Evolutionary conservation across 2,329 filamentous ascomycete genomes (phyloP), one percentile per base, ranked within the genome.

Genomic region (Sporothrix curviconia): DNA sequence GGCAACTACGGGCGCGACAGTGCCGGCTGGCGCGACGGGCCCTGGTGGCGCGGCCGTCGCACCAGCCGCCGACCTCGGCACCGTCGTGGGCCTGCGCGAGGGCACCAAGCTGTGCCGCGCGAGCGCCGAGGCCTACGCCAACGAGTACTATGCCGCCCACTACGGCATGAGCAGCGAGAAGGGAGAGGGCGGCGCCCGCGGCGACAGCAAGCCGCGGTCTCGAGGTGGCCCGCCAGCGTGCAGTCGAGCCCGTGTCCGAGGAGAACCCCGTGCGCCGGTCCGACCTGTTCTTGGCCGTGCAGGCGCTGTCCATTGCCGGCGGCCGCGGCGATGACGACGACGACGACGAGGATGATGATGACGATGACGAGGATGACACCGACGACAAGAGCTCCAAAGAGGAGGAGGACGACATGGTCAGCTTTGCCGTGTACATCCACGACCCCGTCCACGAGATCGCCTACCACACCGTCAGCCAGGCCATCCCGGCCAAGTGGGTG

Each of bases 261-360:
- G 82, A 79, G 42, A 97, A 96, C 70, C 92, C 94, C 0, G 90
- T 95, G 12, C 84, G 94, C 58, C 95, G 87, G 67, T 95, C 89
- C 59, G 90, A 99, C 69, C 89, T 99, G 62, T 99, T 99, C 79
- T 79, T 99, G 32, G 84, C 92, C n/a, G 86, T 99, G 34, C 94
- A 99, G 74, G 90, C 94, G 9, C 83, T 97, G 7, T 25, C 57
- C 2, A 42, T 65, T 80, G 4, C 78, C 12, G 77, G 73, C 79
- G 60, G 72, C 75, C 3, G 81, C 86, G 49, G 84, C 6, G 76
- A 90, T 34, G 80, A 79, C 61, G 92, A 92, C 64, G 89, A 89
- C 17, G 75, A 92, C 57, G 90, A 40, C 14, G 34, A 43, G 4
- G 36, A 89, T 65, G 71, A 96, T 65, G 51, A 28, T 4, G 32